phyloP scores from a whole-genome alignment of 768 basidiomycete genomes.

The Kockovaella imperatae region DNA sequence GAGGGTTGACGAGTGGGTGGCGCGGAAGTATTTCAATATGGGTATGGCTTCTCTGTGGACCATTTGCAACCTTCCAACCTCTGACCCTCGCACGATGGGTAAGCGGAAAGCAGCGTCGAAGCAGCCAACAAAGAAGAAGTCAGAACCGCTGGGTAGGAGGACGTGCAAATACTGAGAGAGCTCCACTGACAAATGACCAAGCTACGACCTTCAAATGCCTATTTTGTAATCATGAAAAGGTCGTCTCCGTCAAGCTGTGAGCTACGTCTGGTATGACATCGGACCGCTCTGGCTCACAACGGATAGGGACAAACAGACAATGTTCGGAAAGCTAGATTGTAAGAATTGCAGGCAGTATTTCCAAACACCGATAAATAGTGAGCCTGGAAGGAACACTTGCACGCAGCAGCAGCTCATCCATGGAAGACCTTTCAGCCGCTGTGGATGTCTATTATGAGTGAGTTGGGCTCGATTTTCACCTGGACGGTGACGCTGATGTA shows the following conservation, averaged over 20 bases:
- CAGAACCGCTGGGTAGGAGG: slow-evolving; percentile 5
- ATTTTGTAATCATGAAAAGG: slow-evolving; percentile 39
- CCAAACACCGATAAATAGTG: slow-evolving; percentile 75
- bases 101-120: slow-evolving; percentile 42
- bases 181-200: slow-evolving; percentile 2
- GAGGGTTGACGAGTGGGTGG: background rate
- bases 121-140: slow-evolving; percentile 23
- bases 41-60: background rate
- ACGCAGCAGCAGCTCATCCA: slow-evolving; percentile 11
- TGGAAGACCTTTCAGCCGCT: slow-evolving; percentile 11
- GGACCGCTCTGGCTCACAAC: slow-evolving; percentile 75
- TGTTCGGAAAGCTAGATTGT: slow-evolving; percentile 68
- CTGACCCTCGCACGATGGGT: slow-evolving; percentile 37
- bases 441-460: slow-evolving; percentile 69
- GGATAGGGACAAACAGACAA: slow-evolving; percentile 54
- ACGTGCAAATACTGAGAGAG: too few species aligned
- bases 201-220: slow-evolving; percentile 42
- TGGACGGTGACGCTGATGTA: background rate
- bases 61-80: too few species aligned
- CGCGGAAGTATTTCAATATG: background rate
- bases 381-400: background rate
- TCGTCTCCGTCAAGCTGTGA: slow-evolving; percentile 33
- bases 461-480: slow-evolving; percentile 52
- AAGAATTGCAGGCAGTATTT: slow-evolving; percentile 79
- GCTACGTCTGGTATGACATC: slow-evolving; percentile 1